Conservation (phyloP, 257 asterid species). For the Ilex aquifolium region DNA sequence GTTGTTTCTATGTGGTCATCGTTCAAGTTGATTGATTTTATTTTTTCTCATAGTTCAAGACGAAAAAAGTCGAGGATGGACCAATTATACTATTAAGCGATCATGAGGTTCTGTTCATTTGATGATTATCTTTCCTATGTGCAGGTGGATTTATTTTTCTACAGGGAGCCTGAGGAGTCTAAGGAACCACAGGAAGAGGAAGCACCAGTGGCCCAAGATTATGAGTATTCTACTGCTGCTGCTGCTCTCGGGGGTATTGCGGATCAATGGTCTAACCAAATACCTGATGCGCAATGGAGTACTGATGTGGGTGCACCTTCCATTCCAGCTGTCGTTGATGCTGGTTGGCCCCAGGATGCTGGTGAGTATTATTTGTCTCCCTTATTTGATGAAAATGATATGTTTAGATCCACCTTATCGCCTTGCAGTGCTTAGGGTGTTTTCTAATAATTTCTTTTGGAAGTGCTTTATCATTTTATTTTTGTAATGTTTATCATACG, state of each 20-base stretch:
- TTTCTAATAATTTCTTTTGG: no score
- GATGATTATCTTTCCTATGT: not conserved
- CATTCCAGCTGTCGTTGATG: constrained; percentile 1
- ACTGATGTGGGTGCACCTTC: constrained; percentile 10
- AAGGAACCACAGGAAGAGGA: constrained; percentile 31
- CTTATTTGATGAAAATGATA: not conserved
- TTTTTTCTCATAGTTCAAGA: no score
- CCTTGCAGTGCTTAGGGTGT: no score
- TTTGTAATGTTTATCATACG: no score
- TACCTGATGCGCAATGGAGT: constrained; percentile 24
- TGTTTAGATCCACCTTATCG: no score
- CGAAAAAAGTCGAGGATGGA: not conserved
- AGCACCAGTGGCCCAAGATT: constrained; percentile 16
- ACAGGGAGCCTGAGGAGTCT: constrained; percentile 37
- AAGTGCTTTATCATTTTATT: no score
- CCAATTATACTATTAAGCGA: not conserved
- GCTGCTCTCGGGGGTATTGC: not conserved
- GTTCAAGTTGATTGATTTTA: no score
- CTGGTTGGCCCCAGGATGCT: constrained; percentile 14
- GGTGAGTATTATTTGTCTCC: constrained; percentile 12
- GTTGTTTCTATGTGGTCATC: no score
- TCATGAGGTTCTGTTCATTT: not conserved
- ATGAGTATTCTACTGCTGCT: constrained; percentile 12
- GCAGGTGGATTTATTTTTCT: constrained; percentile 38
- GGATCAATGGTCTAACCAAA: constrained; percentile 20